These are phyloP conservation scores for Botrytis hyacinthi DNA, from an alignment of 2,329 filamentous ascomycete species.

Conservation along the genomic window DNA sequence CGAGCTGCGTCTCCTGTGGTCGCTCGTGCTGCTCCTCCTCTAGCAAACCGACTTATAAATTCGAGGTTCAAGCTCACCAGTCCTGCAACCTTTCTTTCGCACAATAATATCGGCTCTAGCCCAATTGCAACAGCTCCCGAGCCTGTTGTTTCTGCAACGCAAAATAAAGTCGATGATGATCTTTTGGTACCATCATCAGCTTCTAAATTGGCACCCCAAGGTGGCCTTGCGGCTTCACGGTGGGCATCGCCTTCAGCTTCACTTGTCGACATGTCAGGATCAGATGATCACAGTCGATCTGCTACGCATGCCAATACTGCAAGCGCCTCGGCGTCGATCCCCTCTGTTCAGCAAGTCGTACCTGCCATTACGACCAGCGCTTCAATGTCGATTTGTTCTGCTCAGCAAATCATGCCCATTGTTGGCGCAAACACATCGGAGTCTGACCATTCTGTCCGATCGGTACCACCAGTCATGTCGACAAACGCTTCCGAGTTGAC, in stretches of 20 bases:
- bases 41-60: background rate
- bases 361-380: background rate
- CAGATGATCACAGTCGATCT: background rate
- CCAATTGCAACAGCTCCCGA: background rate
- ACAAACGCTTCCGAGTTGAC: background rate
- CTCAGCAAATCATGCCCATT: background rate
- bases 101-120: background rate
- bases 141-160: background rate
- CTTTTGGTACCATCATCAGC: background rate
- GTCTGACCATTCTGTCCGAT: background rate
- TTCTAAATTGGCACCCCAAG: background rate
- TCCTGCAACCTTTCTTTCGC: conserved; percentile 3
- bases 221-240: background rate
- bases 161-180: background rate
- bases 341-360: background rate
- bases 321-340: background rate
- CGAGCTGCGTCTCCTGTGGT: background rate
- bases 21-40: background rate
- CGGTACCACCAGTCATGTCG: background rate
- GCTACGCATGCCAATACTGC: background rate
- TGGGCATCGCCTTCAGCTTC: conserved; percentile 3
- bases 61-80: conserved; percentile 10
- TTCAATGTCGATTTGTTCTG: background rate
- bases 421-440: background rate
- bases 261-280: background rate